Evolutionary conservation across 176 grass and related monocot genomes (phyloP).

Genomic region (Alloteropsis semialata): DNA sequence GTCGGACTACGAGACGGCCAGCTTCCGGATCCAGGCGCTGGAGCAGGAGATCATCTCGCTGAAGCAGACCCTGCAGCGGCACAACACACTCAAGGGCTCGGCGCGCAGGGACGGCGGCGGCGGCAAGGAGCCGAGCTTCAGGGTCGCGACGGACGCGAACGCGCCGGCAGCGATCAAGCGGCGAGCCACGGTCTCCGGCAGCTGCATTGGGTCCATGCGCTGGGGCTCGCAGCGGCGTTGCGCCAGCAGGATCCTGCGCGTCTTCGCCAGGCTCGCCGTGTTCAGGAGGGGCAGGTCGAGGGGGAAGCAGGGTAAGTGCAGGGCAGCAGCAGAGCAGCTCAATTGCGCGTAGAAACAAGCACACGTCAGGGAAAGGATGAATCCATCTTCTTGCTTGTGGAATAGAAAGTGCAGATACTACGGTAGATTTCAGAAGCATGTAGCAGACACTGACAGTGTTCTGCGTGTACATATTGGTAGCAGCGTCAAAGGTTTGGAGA

Average conservation of each 20-base stretch:
- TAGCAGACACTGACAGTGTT: neutral
- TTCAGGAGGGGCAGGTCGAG: constrained; percentile 59
- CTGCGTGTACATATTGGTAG: constrained; percentile 29
- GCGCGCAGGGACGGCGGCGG: neutral
- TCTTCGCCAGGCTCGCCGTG: constrained; percentile 78
- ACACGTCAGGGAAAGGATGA: neutral
- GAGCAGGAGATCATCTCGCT: constrained; percentile 78
- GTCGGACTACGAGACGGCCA: constrained; percentile 67
- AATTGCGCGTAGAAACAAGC: constrained; percentile 31
- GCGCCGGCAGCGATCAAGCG: constrained; percentile 10
- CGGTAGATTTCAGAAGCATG: neutral
- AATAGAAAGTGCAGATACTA: neutral
- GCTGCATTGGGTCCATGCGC: constrained; percentile 74
- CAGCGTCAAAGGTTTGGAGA: constrained; percentile 3
- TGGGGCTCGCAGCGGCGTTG: constrained; percentile 78
- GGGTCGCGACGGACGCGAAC: constrained; percentile 18
- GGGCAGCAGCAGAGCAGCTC: constrained; percentile 24
- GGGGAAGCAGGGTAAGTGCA: constrained; percentile 51
- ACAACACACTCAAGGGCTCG: constrained; percentile 45
- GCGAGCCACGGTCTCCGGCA: constrained; percentile 45
- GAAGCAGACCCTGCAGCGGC: constrained; percentile 67
- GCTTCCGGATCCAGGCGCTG: constrained; percentile 81
- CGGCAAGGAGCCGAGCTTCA: constrained; percentile 48
- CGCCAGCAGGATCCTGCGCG: constrained; percentile 62
- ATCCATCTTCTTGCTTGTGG: neutral